These are phyloP conservation scores for Phytophthora quininea DNA, from an alignment of 352 stramenopile genomes.

Conservation along the genomic window DNA sequence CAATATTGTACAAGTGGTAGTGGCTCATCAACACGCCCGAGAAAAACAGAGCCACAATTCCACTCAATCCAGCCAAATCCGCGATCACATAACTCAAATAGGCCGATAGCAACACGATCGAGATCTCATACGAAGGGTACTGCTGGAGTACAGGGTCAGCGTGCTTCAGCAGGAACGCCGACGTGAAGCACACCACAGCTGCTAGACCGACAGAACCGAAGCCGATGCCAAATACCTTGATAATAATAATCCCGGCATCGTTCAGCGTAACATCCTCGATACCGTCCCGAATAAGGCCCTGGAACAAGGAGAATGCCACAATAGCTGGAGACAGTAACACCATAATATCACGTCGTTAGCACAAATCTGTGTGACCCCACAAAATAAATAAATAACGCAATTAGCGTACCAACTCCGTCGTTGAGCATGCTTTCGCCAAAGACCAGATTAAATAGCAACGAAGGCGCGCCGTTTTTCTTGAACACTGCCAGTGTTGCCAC, in stretches of 20 bases:
- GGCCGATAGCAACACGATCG: slow-evolving; percentile 80
- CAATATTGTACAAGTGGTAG: slow-evolving; percentile 87
- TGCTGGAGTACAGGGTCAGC: slow-evolving; percentile 72
- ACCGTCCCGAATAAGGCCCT: slow-evolving; percentile 77
- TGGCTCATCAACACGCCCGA: slow-evolving; percentile 90
- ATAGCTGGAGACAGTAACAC: slow-evolving; percentile 56
- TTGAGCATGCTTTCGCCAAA: slow-evolving; percentile 97
- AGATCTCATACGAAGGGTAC: slow-evolving; percentile 89
- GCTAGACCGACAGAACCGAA: slow-evolving; percentile 82
- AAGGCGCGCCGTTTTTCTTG: slow-evolving; percentile 87
- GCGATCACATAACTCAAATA: slow-evolving; percentile 86
- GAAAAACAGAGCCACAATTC: slow-evolving; percentile 95
- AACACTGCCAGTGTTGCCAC: slow-evolving; percentile 94
- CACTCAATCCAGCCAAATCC: slow-evolving; percentile 79
- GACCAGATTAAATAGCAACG: slow-evolving; percentile 94
- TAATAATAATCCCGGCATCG: slow-evolving; percentile 75
- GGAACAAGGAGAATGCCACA: slow-evolving; percentile 84
- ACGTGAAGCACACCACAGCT: slow-evolving; percentile 74
- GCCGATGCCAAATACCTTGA: slow-evolving; percentile 84
- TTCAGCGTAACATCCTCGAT: slow-evolving; percentile 76
- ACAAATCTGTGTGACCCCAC: background rate
- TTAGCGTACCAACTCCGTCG: slow-evolving; percentile 86
- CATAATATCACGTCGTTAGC: slow-evolving; percentile 7
- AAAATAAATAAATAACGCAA: slow-evolving; percentile 24
- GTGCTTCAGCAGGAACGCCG: slow-evolving; percentile 83